Evolutionary conservation across 2,329 filamentous ascomycete species (phyloP).

Genomic region (Rhytidhysteron rufulum): DNA sequence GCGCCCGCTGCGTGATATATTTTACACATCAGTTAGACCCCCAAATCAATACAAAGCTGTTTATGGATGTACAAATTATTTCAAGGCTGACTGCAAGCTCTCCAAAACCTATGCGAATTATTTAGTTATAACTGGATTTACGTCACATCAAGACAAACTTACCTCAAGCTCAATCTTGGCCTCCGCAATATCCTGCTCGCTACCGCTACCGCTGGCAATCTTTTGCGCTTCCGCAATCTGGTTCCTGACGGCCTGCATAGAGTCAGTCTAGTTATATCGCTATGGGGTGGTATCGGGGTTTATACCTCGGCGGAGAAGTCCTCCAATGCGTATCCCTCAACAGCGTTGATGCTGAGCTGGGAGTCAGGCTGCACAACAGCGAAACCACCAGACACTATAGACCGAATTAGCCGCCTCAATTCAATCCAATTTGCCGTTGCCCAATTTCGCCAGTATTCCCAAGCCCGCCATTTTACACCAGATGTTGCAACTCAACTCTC

Average conservation of each 20-base stretch:
- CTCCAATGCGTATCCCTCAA: conserved; percentile 90
- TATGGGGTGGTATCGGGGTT: conserved; percentile 1
- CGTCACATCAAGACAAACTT: no score
- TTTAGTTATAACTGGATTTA: no score
- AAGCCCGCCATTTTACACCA: no score
- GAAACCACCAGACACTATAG: conserved; percentile 87
- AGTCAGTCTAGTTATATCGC: conserved; percentile 5
- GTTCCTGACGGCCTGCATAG: conserved; percentile 65
- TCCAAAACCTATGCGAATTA: conserved; percentile 80
- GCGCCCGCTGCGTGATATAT: conserved; percentile 24
- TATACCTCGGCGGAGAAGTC: conserved; percentile 84
- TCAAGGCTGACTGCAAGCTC: conserved; percentile 74
- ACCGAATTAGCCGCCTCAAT: conserved; percentile 6
- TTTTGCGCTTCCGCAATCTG: conserved; percentile 96
- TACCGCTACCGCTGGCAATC: conserved; percentile 83
- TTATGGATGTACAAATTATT: conserved; percentile 58
- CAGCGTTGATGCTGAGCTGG: conserved; percentile 93
- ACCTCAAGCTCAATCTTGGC: conserved; percentile 99
- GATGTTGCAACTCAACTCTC: no score
- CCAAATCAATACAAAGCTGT: conserved; percentile 21
- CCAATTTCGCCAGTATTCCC: background rate
- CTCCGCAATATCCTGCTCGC: conserved; percentile 96
- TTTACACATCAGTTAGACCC: conserved; percentile 32
- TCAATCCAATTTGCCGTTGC: no score
- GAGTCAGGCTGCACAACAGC: conserved; percentile 96